These are phyloP conservation scores for Fusarium xylarioides DNA, from an alignment of 2,329 filamentous ascomycete species.

Conservation along the genomic window DNA sequence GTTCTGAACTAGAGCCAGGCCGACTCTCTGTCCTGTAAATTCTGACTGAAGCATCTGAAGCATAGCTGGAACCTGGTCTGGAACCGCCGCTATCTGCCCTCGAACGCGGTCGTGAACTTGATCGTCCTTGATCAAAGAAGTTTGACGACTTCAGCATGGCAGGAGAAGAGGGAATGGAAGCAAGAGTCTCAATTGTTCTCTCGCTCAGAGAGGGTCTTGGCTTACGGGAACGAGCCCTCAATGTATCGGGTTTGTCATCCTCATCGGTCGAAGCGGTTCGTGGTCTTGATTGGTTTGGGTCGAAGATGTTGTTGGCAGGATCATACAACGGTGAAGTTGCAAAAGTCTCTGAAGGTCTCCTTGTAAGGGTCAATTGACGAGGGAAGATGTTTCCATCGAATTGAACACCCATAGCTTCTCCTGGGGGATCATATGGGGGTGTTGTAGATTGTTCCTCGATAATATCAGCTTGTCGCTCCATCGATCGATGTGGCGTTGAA, in stretches of 20 bases:
- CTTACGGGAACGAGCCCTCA: slow-evolving; percentile 39
- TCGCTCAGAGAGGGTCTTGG: slow-evolving; percentile 75
- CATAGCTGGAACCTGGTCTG: slow-evolving; percentile 68
- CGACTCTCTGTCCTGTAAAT: slow-evolving; percentile 62
- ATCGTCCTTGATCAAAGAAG: slow-evolving; percentile 75
- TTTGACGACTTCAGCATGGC: slow-evolving; percentile 72
- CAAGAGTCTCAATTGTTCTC: slow-evolving; percentile 84
- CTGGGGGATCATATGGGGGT: slow-evolving; percentile 37
- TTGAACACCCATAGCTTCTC: slow-evolving; percentile 32
- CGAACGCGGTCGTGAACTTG: slow-evolving; percentile 62
- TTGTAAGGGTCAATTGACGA: slow-evolving; percentile 44
- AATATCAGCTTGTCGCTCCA: slow-evolving; percentile 27
- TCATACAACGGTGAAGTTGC: slow-evolving; percentile 38
- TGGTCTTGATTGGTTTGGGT: slow-evolving; percentile 24
- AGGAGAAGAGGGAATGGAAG: slow-evolving; percentile 81
- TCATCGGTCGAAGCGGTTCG: slow-evolving; percentile 36
- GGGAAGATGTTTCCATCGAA: slow-evolving; percentile 38
- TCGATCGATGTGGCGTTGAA: slow-evolving; percentile 32
- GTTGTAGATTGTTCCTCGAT: slow-evolving; percentile 41
- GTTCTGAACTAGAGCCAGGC: slow-evolving; percentile 64
- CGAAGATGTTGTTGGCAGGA: slow-evolving; percentile 25
- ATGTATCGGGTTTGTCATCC: slow-evolving; percentile 27
- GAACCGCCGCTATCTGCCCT: slow-evolving; percentile 57
- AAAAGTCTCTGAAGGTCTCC: slow-evolving; percentile 44
- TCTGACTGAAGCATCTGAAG: slow-evolving; percentile 65